Evolutionary conservation across 768 basidiomycete genomes (phyloP).

Genomic region (Phylloporus sp.): DNA sequence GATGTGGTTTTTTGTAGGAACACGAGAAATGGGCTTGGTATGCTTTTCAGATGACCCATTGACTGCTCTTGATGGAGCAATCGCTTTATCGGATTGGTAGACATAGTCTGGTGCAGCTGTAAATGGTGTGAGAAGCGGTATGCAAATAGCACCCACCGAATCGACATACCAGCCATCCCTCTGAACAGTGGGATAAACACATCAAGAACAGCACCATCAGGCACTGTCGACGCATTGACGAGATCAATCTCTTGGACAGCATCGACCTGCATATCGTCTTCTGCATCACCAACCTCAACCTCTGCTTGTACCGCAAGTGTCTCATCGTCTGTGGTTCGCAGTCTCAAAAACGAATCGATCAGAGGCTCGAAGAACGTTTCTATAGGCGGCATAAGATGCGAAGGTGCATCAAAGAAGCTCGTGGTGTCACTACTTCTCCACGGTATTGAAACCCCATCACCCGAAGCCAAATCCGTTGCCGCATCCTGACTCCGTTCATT

Average conservation of each 20-base stretch:
- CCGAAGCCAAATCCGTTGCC: constrained; percentile 10
- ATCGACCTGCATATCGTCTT: constrained; percentile 45
- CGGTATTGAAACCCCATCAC: constrained; percentile 19
- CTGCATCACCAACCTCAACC: constrained; percentile 31
- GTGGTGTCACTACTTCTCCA: constrained; percentile 42
- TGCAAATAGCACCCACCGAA: background rate
- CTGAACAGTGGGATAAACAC: constrained; percentile 64
- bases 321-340: constrained; percentile 24
- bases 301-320: constrained; percentile 11
- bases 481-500: constrained; percentile 16
- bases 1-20: constrained; percentile 19
- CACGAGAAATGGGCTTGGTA: constrained; percentile 9
- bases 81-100: constrained; percentile 12
- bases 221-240: constrained; percentile 29
- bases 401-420: constrained; percentile 60
- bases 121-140: constrained; percentile 2
- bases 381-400: constrained; percentile 75
- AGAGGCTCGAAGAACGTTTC: constrained; percentile 66
- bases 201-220: constrained; percentile 54
- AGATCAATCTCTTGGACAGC: constrained; percentile 13
- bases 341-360: constrained; percentile 45
- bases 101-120: constrained; percentile 25
- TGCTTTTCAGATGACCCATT: constrained; percentile 16
- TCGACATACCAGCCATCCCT: constrained; percentile 39
- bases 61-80: constrained; percentile 7